phyloP scores from a whole-genome alignment of 306 rosid genomes.

The Astragalus membranaceus region DNA sequence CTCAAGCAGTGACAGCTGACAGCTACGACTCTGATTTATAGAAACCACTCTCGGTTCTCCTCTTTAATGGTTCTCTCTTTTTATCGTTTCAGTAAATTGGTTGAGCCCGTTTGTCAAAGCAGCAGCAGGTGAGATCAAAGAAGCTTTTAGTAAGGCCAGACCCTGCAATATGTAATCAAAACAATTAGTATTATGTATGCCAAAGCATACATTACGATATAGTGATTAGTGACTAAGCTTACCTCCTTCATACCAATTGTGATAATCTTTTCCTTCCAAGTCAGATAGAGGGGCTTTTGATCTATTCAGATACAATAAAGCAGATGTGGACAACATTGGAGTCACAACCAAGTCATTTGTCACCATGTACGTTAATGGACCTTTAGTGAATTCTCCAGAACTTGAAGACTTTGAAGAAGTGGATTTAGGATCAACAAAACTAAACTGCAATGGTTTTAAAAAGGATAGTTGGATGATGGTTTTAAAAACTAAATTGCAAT shows the following conservation, averaged over 20 bases:
- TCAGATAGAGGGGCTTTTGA: background rate
- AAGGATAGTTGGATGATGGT: no score
- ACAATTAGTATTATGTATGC: background rate
- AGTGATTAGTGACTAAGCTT: background rate
- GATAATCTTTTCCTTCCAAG: background rate
- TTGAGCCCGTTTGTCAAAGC: background rate
- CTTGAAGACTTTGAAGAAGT: no score
- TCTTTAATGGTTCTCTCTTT: no score
- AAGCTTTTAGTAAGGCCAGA: constrained; percentile 9
- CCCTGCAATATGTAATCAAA: background rate
- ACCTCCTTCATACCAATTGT: constrained; percentile 8
- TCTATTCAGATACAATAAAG: background rate
- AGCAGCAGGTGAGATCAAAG: background rate
- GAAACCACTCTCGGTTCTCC: background rate
- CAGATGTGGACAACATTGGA: background rate
- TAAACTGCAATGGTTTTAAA: background rate
- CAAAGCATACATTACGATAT: background rate
- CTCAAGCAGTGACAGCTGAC: no score
- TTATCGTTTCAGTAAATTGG: background rate
- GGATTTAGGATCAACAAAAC: background rate
- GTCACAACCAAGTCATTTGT: constrained; percentile 15
- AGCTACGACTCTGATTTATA: no score
- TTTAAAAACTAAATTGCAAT: no score
- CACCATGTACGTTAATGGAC: background rate
- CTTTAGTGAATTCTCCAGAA: background rate